A percentile compares a stretch with the other conserved stretches of the same genome.
These are phyloP conservation scores for Williopsis jadinii DNA, from an alignment of 1,139 yeast genomes.

Conservation along the genomic window DNA sequence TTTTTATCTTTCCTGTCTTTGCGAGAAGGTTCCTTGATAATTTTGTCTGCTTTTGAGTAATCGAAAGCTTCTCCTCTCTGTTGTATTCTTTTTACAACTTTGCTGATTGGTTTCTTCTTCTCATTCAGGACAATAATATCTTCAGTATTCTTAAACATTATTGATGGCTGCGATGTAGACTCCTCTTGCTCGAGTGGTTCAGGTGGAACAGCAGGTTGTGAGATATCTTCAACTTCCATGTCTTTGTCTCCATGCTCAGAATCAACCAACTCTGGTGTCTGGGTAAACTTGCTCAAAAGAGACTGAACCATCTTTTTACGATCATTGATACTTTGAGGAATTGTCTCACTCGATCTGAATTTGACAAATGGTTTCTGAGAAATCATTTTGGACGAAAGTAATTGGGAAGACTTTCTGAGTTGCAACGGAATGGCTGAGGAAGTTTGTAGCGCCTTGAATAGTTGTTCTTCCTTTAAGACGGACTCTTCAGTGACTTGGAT, in stretches of 20 bases:
- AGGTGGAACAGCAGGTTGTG: background rate
- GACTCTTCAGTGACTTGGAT: background rate
- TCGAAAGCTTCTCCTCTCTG: constrained; percentile 31
- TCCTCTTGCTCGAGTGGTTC: constrained; percentile 1
- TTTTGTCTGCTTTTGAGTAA: constrained; percentile 42
- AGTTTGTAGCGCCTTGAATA: background rate
- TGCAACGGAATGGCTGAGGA: background rate
- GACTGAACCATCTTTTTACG: background rate
- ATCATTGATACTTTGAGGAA: background rate
- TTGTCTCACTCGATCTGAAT: background rate
- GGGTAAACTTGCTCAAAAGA: background rate
- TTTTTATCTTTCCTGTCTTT: constrained; percentile 13
- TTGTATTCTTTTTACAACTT: constrained; percentile 14
- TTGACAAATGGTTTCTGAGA: background rate
- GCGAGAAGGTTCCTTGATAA: constrained; percentile 25
- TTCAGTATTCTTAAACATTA: constrained; percentile 29
- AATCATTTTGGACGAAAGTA: background rate
- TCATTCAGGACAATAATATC: constrained; percentile 49
- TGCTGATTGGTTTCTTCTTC: constrained; percentile 24
- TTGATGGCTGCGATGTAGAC: constrained; percentile 3
- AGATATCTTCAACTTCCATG: background rate
- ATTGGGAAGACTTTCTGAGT: background rate
- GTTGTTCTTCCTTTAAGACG: background rate
- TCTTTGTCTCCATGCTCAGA: background rate
- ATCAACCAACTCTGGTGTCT: background rate